Percentiles rank a stretch among this genome's conserved stretches.
These are phyloP conservation scores for Naganishia kalamii DNA, from an alignment of 768 basidiomycete genomes.

Conservation along the genomic window DNA sequence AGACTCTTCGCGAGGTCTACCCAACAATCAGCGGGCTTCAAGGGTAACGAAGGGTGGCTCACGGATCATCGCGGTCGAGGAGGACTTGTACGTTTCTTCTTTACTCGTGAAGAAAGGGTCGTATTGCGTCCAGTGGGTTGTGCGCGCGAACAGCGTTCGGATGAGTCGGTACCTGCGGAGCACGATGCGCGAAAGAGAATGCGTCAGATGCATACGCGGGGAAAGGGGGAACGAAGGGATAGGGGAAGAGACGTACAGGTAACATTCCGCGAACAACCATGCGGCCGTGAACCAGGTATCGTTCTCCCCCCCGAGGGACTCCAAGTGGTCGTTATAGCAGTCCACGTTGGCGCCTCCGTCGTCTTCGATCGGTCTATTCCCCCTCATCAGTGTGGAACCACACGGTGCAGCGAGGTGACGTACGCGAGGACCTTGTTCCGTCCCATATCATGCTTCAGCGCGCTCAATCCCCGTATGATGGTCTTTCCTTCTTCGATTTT, in stretches of 20 bases:
- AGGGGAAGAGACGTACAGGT: slow-evolving; percentile 26
- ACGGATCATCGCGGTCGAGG: slow-evolving; percentile 72
- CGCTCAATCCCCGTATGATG: slow-evolving; percentile 67
- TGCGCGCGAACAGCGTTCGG: slow-evolving; percentile 63
- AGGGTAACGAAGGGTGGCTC: no score
- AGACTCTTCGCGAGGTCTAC: slow-evolving; percentile 41
- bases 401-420: slow-evolving; percentile 7
- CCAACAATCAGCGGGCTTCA: background rate
- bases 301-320: slow-evolving; percentile 48
- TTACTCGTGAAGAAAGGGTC: slow-evolving; percentile 84
- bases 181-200: background rate
- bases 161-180: slow-evolving; percentile 69
- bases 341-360: slow-evolving; percentile 68
- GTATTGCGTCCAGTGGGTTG: slow-evolving; percentile 63
- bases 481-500: slow-evolving; percentile 65
- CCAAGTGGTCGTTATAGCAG: slow-evolving; percentile 71
- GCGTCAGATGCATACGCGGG: background rate
- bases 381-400: background rate
- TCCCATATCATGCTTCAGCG: slow-evolving; percentile 83
- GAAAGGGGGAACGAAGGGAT: background rate
- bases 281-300: slow-evolving; percentile 83
- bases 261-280: slow-evolving; percentile 94
- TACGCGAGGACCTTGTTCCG: slow-evolving; percentile 66
- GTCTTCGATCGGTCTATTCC: slow-evolving; percentile 63
- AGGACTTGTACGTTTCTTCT: slow-evolving; percentile 70